Evolutionary conservation across 108 stramenopile species (phyloP), one percentile per base, ranked within the genome.

Genomic region (Conticribra weissflogii): DNA sequence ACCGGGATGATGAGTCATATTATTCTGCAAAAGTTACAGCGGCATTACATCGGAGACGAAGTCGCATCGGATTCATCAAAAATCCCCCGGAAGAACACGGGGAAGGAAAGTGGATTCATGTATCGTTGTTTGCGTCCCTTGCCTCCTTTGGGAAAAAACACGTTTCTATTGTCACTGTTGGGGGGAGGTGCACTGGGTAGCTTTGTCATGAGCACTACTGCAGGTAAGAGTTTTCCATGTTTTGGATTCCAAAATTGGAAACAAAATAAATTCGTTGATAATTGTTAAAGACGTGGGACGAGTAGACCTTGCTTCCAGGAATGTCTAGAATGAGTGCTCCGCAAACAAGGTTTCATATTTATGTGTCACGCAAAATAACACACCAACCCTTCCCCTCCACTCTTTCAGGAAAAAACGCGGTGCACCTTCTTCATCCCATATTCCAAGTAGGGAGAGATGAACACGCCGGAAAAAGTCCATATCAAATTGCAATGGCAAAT

Each of bases 391-490:
- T n/a, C n/a, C n/a, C n/a, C n/a, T n/a, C n/a, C n/a, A n/a, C n/a
- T 28, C 3, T 5, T 27, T 59, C 82, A 54, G 92, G 92, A 7
- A 91, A 91, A 65, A 90, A 90, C 71, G 57, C 76, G 23, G 93
- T 91, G 0, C 90, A 94, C 62, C 32, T 65, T 17, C 72, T 94
- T 18, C 89, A 90, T 75, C 86, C 82, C 22, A 88, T 94, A 56
- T 94, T 90, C 71, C 62, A 85, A 70, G 63, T 80, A 27, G 78
- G 78, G 3, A 58, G 61, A 55, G 56, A 79, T 44, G 78, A 79
- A 31, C 18, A 74, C 44, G 69, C 48, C 0, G 86, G 86, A 46
- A 66, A 74, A 31, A 71, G 64, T 36, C 66, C 81, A 17, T 76
- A 72, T 72, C 68, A 72, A 50, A 69, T 72, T 45, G 52, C 66